Evolutionary conservation across 164 flowering plant genomes (phyloP).

Genomic region (Litsea cubeba): DNA sequence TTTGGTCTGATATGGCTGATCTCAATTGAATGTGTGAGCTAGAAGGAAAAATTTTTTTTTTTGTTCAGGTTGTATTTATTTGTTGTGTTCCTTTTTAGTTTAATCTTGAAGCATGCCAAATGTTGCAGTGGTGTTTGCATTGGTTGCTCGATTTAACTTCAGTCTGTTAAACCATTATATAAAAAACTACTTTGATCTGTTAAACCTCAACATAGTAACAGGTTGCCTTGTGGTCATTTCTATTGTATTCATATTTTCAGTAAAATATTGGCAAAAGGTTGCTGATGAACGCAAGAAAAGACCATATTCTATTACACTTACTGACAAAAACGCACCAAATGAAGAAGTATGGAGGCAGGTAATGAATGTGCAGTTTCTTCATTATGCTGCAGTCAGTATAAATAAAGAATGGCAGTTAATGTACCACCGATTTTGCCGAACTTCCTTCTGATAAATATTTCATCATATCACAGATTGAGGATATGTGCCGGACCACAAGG

Average conservation of each 20-base stretch:
- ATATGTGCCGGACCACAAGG: conserved; percentile 72
- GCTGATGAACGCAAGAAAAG: conserved; percentile 73
- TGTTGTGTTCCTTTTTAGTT: too few relatives aligned
- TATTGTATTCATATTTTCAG: conserved; percentile 24
- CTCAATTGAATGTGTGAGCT: too few relatives aligned
- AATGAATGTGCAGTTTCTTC: conserved; percentile 8
- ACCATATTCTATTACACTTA: conserved; percentile 77
- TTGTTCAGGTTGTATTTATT: too few relatives aligned
- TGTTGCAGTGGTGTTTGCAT: too few relatives aligned
- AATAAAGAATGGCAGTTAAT: neutral
- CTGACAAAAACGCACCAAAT: conserved; percentile 99
- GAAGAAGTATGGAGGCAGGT: conserved; percentile 99
- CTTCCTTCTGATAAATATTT: conserved; percentile 10
- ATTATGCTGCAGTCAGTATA: neutral
- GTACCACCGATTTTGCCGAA: neutral
- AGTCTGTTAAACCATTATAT: neutral
- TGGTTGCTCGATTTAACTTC: too few relatives aligned
- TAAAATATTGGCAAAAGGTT: conserved; percentile 86
- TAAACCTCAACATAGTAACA: too few relatives aligned
- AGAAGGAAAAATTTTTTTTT: too few relatives aligned
- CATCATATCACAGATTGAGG: conserved; percentile 61
- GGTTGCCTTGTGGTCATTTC: too few relatives aligned
- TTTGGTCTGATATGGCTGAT: too few relatives aligned
- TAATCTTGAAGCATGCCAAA: too few relatives aligned
- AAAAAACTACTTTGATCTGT: too few relatives aligned